Evolutionary conservation across 805 yeast species (phyloP).

Genomic region (Kockiozyma suomiensis): DNA sequence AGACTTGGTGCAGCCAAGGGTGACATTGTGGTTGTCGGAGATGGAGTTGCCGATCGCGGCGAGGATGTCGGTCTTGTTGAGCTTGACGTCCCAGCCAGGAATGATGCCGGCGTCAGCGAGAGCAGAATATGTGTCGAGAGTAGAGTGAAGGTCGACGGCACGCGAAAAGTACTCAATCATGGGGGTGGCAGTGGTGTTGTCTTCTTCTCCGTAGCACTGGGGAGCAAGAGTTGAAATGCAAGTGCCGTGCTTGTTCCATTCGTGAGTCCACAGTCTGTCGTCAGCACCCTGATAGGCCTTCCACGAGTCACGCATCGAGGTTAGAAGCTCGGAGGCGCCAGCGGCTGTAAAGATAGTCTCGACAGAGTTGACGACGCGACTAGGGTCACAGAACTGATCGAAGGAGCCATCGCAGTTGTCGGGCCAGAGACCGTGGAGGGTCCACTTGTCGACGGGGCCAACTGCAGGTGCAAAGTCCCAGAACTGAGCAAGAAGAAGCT

Average conservation of each 20-base stretch:
- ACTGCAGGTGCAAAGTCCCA: conserved; percentile 84
- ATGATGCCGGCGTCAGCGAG: conserved; percentile 67
- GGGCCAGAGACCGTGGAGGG: conserved; percentile 88
- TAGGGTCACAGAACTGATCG: conserved; percentile 73
- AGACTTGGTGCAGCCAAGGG: conserved; percentile 58
- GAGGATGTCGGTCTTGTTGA: conserved; percentile 51
- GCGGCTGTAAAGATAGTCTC: conserved; percentile 48
- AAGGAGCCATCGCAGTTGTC: conserved; percentile 83
- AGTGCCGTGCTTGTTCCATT: conserved; percentile 92
- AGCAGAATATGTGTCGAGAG: conserved; percentile 68
- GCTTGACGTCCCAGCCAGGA: conserved; percentile 63
- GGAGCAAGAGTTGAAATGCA: conserved; percentile 82
- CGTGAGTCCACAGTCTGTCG: conserved; percentile 81
- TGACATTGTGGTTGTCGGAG: conserved; percentile 56
- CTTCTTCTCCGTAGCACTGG: conserved; percentile 56
- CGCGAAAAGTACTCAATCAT: conserved; percentile 73
- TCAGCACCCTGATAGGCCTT: conserved; percentile 71
- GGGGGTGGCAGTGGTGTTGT: conserved; percentile 40
- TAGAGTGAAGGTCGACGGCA: conserved; percentile 58
- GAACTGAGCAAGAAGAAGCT: conserved; percentile 81
- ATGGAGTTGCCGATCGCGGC: conserved; percentile 37
- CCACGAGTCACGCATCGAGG: conserved; percentile 67
- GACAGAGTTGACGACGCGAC: conserved; percentile 57
- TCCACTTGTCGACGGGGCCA: conserved; percentile 72
- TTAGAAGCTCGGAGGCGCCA: conserved; percentile 54